Base-by-base conservation (phyloP, 2,329 filamentous ascomycete genomes). In the Colletotrichum sp. region DNA sequence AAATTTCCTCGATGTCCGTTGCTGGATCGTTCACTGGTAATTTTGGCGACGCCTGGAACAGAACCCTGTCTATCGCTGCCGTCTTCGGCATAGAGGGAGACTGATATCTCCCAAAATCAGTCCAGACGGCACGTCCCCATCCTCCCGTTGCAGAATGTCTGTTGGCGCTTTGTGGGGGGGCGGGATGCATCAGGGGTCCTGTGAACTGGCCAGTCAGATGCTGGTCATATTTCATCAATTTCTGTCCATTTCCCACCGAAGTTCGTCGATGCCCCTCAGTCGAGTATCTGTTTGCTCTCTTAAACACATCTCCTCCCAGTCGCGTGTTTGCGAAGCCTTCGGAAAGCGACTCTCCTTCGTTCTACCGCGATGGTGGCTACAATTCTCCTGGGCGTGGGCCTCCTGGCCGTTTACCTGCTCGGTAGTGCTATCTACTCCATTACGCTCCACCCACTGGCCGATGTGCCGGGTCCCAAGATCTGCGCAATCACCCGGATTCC, bases 391-490 rank as follows among this genome's bases (percentile, higher is more conserved):
- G 34, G 34, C 25, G 66, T 60, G 15, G 71, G 58, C 15, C 34
- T 77, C 15, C 27, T 71, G 30, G 34, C 56, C 18, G 6, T 65
- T 10, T 79, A 75, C 4, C n/a, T 76, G 5, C 22, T 74, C 3
- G 71, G 60, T n/a, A 76, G 70, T 61, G 58, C 61, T 22, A 72
- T 80, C 9, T 80, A 82, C 58, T 72, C 48, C 6, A 22, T 82
- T 3, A 80, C 76, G 7, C 69, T 80, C 3, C 79, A 82, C 36
- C 80, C 81, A 4, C 77, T 82, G 18, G 76, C 77, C 16, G 61
- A 56, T 12, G 71, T 77, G 15, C 80, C 80, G 1, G 80, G 79
- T 2, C 79, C 78, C 0, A 71, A 52, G 56, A 28, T 78, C 8
- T 77, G 74, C 15, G 79, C 78, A 1, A 71, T 80, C 18, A 79